Percentiles rank a stretch among this genome's conserved stretches.
These are phyloP conservation scores for Boehmeria nivea DNA, from an alignment of 306 rosid species.

Conservation along the genomic window DNA sequence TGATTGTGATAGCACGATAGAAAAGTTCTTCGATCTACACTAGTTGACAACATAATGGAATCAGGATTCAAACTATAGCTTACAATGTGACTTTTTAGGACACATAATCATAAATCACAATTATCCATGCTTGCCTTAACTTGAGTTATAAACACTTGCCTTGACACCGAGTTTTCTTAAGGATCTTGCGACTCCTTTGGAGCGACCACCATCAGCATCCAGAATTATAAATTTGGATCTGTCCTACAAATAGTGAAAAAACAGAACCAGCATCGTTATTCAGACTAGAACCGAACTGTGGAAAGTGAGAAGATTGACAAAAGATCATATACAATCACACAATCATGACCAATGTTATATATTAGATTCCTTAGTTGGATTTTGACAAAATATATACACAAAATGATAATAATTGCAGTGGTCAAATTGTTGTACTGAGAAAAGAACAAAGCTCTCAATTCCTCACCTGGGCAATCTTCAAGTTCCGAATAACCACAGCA, in stretches of 20 bases:
- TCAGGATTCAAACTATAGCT: neutral
- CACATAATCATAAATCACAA: conserved; percentile 1
- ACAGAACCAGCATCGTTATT: conserved; percentile 39
- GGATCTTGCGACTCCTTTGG: conserved; percentile 86
- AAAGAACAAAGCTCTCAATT: conserved; percentile 22
- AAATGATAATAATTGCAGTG: neutral
- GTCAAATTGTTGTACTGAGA: conserved; percentile 9
- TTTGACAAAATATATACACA: neutral
- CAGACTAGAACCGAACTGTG: conserved; percentile 27
- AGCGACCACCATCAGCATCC: conserved; percentile 79
- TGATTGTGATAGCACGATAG: neutral
- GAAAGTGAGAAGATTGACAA: neutral
- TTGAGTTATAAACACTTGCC: conserved; percentile 49
- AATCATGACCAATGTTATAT: neutral
- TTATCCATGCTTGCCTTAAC: neutral
- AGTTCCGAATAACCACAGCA: conserved; percentile 69
- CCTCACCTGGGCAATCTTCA: conserved; percentile 77
- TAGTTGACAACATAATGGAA: neutral
- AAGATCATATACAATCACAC: neutral
- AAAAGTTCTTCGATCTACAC: neutral
- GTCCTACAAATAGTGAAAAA: conserved; percentile 75
- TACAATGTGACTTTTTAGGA: neutral
- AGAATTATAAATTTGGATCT: conserved; percentile 83
- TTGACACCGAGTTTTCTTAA: conserved; percentile 78
- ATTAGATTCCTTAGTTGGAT: neutral